Percentiles rank a stretch among this genome's conserved stretches.
Evolutionary conservation across 441 rosid genomes (phyloP).

Genomic region (Croton setiger): DNA sequence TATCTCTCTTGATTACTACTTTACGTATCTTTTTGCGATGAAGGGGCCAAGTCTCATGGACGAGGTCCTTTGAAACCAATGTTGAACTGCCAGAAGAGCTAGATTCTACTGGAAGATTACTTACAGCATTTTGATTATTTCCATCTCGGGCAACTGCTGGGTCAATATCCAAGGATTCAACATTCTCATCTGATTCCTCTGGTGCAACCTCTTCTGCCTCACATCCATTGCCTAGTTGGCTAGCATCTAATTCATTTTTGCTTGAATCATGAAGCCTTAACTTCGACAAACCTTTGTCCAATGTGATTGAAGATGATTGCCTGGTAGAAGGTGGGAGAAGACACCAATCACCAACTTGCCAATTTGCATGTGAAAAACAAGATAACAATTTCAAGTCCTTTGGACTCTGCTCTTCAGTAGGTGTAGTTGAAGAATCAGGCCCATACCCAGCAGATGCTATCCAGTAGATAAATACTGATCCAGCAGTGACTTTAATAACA

Average conservation of each 20-base stretch:
- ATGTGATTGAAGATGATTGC: conserved; percentile 39
- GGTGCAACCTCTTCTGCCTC: conserved; percentile 43
- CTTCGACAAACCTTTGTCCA: conserved; percentile 51
- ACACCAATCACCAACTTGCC: conserved; percentile 98
- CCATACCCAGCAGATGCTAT: conserved; percentile 96
- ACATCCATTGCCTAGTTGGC: conserved; percentile 33
- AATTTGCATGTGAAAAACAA: conserved; percentile 82
- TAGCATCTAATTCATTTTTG: conserved; percentile 32
- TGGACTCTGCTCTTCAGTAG: conserved; percentile 90
- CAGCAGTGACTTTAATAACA: conserved; percentile 79
- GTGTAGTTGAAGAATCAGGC: conserved; percentile 77
- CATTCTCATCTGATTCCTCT: conserved; percentile 45
- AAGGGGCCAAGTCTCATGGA: conserved; percentile 75
- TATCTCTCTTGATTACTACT: conserved; percentile 75
- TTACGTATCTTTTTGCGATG: conserved; percentile 91
- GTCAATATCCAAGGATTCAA: conserved; percentile 39
- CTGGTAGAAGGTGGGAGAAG: conserved; percentile 52
- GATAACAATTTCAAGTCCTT: conserved; percentile 78
- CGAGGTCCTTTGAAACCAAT: conserved; percentile 57
- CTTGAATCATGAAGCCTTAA: conserved; percentile 46
- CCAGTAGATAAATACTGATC: conserved; percentile 88
- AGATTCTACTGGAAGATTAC: conserved; percentile 38
- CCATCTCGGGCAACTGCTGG: conserved; percentile 30
- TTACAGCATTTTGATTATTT: conserved; percentile 30
- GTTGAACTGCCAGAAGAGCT: conserved; percentile 47